Percentiles rank a stretch among this genome's conserved stretches.
Evolutionary conservation across 1,139 yeast species (phyloP).

Genomic region (Yamadazyma friedrichii): DNA sequence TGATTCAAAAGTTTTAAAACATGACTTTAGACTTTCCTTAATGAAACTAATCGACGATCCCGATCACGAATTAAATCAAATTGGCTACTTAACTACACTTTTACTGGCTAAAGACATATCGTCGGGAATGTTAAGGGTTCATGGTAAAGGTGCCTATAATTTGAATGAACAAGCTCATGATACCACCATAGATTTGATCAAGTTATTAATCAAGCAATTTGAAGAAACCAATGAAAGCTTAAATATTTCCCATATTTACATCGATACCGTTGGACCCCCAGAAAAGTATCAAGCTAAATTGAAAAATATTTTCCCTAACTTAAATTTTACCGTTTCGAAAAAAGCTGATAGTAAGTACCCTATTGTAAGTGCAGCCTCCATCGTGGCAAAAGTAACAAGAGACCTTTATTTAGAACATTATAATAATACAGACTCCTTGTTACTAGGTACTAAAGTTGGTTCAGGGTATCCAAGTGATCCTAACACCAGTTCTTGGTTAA

Average conservation of each 20-base stretch:
- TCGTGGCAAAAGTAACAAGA: conserved; percentile 94
- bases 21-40: conserved; percentile 61
- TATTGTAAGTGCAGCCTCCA: conserved; percentile 93
- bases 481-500: conserved; percentile 73
- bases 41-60: conserved; percentile 56
- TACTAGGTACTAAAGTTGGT: conserved; percentile 52
- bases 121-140: conserved; percentile 74
- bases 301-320: conserved; percentile 61
- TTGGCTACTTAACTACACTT: conserved; percentile 88
- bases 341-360: conserved; percentile 96
- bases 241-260: conserved; percentile 66
- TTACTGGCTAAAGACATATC: conserved; percentile 88
- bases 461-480: conserved; percentile 97
- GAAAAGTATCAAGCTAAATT: conserved; percentile 75
- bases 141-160: conserved; percentile 62
- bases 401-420: conserved; percentile 60
- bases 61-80: conserved; percentile 43
- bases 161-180: conserved; percentile 96
- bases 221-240: conserved; percentile 24
- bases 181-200: conserved; percentile 78
- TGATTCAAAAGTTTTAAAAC: conserved; percentile 86
- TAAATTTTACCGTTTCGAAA: conserved; percentile 83
- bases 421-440: conserved; percentile 19
- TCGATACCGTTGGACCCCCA: conserved; percentile 98
- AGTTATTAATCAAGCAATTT: conserved; percentile 54